Evolutionary conservation across 495 filamentous ascomycete species (phyloP).

Genomic region (Aspergillus heteromorphus): DNA sequence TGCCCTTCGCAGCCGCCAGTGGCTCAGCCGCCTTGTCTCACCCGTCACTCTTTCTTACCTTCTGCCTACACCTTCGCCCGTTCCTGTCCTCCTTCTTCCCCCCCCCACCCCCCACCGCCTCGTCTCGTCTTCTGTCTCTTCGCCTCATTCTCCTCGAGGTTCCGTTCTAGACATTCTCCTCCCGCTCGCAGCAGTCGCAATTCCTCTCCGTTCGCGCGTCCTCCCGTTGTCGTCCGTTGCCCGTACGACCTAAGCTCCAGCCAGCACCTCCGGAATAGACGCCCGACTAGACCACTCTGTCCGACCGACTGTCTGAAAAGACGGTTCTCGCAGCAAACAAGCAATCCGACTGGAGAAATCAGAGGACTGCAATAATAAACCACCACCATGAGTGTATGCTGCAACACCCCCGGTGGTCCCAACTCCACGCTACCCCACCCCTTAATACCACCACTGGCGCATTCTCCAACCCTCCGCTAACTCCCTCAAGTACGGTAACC

Average conservation of each 20-base stretch:
- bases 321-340: background rate
- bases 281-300: background rate
- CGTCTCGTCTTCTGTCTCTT: background rate
- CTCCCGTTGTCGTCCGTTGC: background rate
- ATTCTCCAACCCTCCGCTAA: background rate
- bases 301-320: background rate
- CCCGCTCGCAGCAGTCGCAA: background rate
- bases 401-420: background rate
- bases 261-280: slow-evolving; percentile 1
- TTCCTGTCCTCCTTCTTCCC: background rate
- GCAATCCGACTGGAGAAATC: background rate
- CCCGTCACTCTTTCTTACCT: slow-evolving; percentile 7
- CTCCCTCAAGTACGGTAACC: slow-evolving; percentile 28
- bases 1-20: background rate
- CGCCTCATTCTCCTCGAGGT: background rate
- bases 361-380: background rate
- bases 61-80: background rate
- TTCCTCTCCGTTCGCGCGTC: background rate
- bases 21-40: slow-evolving; percentile 14
- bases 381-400: slow-evolving; percentile 34
- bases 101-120: slow-evolving; percentile 2
- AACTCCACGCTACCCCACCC: slow-evolving; percentile 1
- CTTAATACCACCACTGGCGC: background rate
- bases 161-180: background rate
- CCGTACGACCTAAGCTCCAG: slow-evolving; percentile 12